phyloP scores from a whole-genome alignment of 2,329 filamentous ascomycete genomes.

The Penicillium sp. region DNA sequence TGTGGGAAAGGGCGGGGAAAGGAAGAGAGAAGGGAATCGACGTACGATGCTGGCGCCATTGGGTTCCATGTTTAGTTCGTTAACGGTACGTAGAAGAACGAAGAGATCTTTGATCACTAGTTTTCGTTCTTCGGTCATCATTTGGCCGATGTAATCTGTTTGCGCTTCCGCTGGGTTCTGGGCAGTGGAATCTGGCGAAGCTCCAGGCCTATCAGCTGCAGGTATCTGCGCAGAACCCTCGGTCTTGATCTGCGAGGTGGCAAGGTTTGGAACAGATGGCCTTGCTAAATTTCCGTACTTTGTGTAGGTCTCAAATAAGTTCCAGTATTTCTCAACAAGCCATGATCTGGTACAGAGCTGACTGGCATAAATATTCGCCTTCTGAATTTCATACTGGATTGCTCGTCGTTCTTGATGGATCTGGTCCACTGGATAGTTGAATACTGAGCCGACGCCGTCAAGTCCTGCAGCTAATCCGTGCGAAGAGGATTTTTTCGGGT shows the following conservation, averaged over 20 bases:
- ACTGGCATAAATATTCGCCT: conserved; percentile 84
- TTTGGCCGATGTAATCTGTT: conserved; percentile 58
- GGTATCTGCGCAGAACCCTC: conserved; percentile 22
- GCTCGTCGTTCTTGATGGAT: conserved; percentile 32
- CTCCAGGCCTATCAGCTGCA: background rate
- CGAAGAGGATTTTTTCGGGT: conserved; percentile 16
- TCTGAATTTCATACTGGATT: conserved; percentile 86
- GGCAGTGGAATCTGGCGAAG: conserved; percentile 24
- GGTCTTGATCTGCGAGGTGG: conserved; percentile 17
- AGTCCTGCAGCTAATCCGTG: conserved; percentile 10
- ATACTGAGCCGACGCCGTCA: conserved; percentile 23
- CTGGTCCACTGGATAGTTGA: conserved; percentile 33
- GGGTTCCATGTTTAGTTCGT: conserved; percentile 81
- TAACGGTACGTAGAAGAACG: conserved; percentile 74
- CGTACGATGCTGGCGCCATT: conserved; percentile 68
- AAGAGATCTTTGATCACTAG: conserved; percentile 81
- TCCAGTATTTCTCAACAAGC: conserved; percentile 84
- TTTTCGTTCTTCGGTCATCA: conserved; percentile 76
- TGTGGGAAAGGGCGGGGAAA: too few relatives aligned
- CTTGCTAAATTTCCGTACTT: conserved; percentile 27
- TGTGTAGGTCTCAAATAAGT: conserved; percentile 68
- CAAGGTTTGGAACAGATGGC: conserved; percentile 13
- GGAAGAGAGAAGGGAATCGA: conserved; percentile 22
- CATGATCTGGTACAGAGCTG: conserved; percentile 81
- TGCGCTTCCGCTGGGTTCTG: conserved; percentile 41